Evolutionary conservation across 345 rosid genomes (phyloP).

Genomic region (Rhodomyrtus tomentosa): DNA sequence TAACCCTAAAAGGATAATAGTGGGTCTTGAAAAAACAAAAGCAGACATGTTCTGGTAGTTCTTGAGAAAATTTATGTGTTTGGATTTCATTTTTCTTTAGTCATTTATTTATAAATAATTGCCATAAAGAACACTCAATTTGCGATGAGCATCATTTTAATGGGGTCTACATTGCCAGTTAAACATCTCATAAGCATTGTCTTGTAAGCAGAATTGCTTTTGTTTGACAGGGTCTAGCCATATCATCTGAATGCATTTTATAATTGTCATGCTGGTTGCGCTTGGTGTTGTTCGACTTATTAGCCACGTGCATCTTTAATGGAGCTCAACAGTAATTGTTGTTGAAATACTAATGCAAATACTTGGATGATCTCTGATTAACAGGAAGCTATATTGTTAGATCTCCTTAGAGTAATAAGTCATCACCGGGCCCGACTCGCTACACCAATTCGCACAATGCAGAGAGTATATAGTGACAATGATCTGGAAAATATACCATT

Average conservation of each 20-base stretch:
- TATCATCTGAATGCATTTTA: not conserved
- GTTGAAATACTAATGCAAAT: not conserved
- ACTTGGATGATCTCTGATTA: not conserved
- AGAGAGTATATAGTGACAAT: constrained; percentile 52
- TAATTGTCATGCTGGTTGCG: not conserved
- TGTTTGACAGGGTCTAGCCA: not conserved
- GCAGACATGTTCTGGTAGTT: not conserved
- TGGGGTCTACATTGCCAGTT: not conserved
- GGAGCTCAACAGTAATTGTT: not conserved
- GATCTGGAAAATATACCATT: constrained; percentile 61
- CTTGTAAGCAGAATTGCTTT: not conserved
- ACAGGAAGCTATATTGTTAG: constrained; percentile 85
- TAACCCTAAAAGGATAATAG: not conserved
- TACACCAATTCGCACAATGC: constrained; percentile 87
- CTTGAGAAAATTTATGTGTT: not conserved
- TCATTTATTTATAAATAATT: not conserved
- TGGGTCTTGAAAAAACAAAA: not conserved
- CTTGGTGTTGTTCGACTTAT: not conserved
- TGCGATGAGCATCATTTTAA: not conserved
- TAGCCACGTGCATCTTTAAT: not conserved
- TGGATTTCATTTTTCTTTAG: not conserved
- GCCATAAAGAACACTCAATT: not conserved
- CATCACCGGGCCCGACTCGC: constrained; percentile 92
- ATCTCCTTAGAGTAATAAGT: constrained; percentile 80
- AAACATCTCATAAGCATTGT: not conserved